phyloP scores from a whole-genome alignment of 2,329 filamentous ascomycete genomes.

The Cladophialophora psammophila region DNA sequence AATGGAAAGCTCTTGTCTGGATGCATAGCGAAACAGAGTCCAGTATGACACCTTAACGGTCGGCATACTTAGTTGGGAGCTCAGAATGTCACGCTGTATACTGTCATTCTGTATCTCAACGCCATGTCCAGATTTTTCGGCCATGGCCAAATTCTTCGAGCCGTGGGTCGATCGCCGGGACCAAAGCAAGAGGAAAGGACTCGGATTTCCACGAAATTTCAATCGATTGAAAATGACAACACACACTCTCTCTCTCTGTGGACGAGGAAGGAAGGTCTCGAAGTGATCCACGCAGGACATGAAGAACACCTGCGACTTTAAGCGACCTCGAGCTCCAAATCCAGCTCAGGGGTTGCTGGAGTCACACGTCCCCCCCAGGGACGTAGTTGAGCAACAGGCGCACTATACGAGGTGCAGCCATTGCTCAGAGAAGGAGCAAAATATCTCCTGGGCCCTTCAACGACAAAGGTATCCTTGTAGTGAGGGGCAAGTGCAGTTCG shows the following conservation, averaged over 20 bases:
- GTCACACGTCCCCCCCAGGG: neutral
- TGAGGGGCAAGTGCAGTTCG: neutral
- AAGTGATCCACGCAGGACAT: neutral
- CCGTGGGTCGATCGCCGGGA: neutral
- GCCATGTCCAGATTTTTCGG: neutral
- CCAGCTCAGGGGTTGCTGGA: neutral
- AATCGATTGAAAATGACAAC: neutral
- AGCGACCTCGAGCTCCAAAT: neutral
- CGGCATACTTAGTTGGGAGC: constrained; percentile 70
- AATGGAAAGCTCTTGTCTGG: constrained; percentile 67
- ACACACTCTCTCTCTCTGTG: neutral
- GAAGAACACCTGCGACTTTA: neutral
- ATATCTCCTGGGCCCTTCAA: neutral
- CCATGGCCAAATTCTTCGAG: neutral
- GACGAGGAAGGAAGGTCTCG: neutral
- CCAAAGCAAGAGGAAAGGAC: too few relatives aligned
- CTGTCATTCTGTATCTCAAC: neutral
- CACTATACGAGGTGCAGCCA: neutral
- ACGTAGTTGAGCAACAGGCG: neutral
- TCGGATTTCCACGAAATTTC: too few relatives aligned
- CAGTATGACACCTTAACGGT: constrained; percentile 68
- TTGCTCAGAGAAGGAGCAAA: neutral
- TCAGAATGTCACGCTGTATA: constrained; percentile 62
- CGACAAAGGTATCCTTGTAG: neutral
- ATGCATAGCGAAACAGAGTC: constrained; percentile 73